Percentiles rank a stretch among this genome's conserved stretches.
Evolutionary conservation across 768 basidiomycete genomes (phyloP).

Genomic region (Boletellus emodensis): DNA sequence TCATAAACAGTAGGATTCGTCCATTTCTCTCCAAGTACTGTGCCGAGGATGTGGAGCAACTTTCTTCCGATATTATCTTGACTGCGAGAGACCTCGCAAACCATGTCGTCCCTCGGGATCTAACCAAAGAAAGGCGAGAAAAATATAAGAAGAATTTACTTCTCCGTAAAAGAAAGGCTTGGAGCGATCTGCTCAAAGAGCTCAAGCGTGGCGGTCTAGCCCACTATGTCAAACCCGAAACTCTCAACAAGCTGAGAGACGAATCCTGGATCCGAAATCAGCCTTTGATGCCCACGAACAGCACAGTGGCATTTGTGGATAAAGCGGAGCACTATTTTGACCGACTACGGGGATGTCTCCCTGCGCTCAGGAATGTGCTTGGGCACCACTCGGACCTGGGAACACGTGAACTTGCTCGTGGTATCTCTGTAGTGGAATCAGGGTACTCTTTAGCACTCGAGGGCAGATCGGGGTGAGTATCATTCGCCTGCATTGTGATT

Average conservation of each 20-base stretch:
- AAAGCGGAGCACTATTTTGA: slow-evolving; percentile 62
- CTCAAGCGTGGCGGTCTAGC: slow-evolving; percentile 77
- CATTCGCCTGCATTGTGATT: slow-evolving; percentile 7
- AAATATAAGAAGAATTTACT: slow-evolving; percentile 71
- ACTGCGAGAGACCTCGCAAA: slow-evolving; percentile 56
- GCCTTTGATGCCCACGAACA: slow-evolving; percentile 33
- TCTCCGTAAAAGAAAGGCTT: slow-evolving; percentile 83
- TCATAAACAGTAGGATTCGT: slow-evolving; percentile 42
- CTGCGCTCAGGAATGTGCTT: slow-evolving; percentile 58
- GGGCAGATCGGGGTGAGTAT: slow-evolving; percentile 56
- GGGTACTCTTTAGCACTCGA: slow-evolving; percentile 65
- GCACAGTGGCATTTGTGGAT: slow-evolving; percentile 24
- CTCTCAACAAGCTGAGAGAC: slow-evolving; percentile 53
- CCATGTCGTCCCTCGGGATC: slow-evolving; percentile 38
- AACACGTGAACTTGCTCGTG: slow-evolving; percentile 84
- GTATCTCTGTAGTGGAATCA: slow-evolving; percentile 74
- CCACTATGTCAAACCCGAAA: slow-evolving; percentile 63
- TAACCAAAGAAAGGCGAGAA: slow-evolving; percentile 46
- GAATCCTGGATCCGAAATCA: slow-evolving; percentile 66
- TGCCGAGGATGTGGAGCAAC: slow-evolving; percentile 46
- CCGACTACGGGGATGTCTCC: slow-evolving; percentile 60
- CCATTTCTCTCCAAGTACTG: slow-evolving; percentile 39
- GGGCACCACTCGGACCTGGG: slow-evolving; percentile 79
- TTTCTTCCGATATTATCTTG: slow-evolving; percentile 60
- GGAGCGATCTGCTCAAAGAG: slow-evolving; percentile 87